Evolutionary conservation across 2,329 filamentous ascomycete genomes (phyloP), one percentile per base, ranked within the genome.

Genomic region (Beauveria asiatica): DNA sequence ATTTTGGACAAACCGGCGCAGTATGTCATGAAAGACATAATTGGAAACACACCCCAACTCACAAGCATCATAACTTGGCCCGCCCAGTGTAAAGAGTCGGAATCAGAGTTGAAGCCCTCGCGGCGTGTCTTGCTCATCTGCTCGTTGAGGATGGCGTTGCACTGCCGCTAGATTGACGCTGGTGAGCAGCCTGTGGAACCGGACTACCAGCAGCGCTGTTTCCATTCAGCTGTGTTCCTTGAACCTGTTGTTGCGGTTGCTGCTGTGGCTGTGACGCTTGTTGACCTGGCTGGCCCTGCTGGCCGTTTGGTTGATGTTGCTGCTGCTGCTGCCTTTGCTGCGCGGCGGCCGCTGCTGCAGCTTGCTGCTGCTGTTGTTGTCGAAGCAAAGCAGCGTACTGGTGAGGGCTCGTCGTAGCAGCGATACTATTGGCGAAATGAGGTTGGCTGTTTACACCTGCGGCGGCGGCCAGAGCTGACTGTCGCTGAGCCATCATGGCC

Each of bases 301-400:
- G 63, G 21, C 65, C 60, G 21, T 61, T 58, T 53, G 62, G 61
- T 11, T 49, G 59, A n/a, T 63, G 41, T 61, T 59, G 63, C 30
- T 59, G 49, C 39, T 63, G 64, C 19, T 59, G 60, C 41, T 65
- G 64, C 11, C 62, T 61, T 39, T 65, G 61, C 33, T 65, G 59
- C 62, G 73, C 62, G 8, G 67, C 68, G 3, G 69, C 68, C 9
- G 73, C 72, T 21, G 56, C 56, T 41, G 56, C 56, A 7, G 56
- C 56, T 61, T 77, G 78, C 30, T 76, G 74, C 62, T 83, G 80
- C 63, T 84, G 82, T 65, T 84, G 82, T 44, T 82, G 80, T 49
- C 82, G 73, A 9, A 85, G 75, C 39, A 84, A 72, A 60, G 83
- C 81, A 1, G 82, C 82, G 66, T 85, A 84, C 63, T 85, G 82